Conservation (phyloP, 1,139 yeast species). For the Hansenula lynferdii region DNA sequence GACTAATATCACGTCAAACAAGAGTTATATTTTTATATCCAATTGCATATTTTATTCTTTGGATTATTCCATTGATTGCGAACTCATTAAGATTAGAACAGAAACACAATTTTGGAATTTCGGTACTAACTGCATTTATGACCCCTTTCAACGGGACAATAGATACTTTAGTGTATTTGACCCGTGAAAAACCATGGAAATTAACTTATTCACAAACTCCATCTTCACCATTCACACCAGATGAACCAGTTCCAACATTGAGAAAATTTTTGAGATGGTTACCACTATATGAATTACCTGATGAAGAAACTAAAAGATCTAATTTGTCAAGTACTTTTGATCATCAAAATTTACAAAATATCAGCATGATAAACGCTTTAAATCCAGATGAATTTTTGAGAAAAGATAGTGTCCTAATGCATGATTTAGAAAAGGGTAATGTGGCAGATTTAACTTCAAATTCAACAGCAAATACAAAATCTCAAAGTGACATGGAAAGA, state of each 20-base stretch:
- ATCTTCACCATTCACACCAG: constrained; percentile 12
- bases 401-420: background rate
- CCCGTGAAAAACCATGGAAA: constrained; percentile 77
- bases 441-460: background rate
- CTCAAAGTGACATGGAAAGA: constrained; percentile 1
- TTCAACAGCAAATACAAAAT: background rate
- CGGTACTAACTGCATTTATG: constrained; percentile 64
- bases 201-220: constrained; percentile 26
- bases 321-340: constrained; percentile 10
- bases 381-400: constrained; percentile 5
- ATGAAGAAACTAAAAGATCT: constrained; percentile 25
- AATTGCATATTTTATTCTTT: constrained; percentile 67
- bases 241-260: constrained; percentile 26
- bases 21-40: constrained; percentile 82
- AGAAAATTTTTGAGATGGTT: constrained; percentile 32
- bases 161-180: constrained; percentile 69
- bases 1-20: constrained; percentile 70
- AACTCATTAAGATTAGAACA: constrained; percentile 50
- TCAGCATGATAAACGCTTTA: background rate
- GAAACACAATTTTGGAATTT: constrained; percentile 60
- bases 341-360: background rate
- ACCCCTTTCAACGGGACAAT: constrained; percentile 79
- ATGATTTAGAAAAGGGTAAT: background rate
- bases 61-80: constrained; percentile 79
- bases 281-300: constrained; percentile 42